Conservation (phyloP, 1,284 basidiomycete genomes). For the Lentinula novae-zelandiae region DNA sequence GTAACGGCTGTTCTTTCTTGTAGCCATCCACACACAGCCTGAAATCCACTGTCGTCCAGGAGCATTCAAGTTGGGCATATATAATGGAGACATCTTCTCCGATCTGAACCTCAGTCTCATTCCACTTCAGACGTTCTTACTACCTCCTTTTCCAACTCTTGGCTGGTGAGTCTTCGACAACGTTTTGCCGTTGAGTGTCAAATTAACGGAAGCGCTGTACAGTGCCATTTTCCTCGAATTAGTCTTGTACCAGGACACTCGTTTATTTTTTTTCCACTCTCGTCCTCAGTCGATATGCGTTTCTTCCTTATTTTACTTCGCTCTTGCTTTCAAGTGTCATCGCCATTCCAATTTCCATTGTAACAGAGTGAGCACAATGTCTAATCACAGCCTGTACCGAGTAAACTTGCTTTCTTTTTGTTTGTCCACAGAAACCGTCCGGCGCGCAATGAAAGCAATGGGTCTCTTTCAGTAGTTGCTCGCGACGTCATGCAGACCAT, state of each 20-base stretch:
- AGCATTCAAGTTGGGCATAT: background rate
- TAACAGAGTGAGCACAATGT: no score
- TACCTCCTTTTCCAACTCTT: background rate
- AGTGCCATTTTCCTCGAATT: background rate
- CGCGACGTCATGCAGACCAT: no score
- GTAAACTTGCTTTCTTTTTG: no score
- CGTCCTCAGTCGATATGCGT: background rate
- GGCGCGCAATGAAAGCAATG: no score
- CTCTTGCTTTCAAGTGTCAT: background rate
- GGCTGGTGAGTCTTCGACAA: background rate
- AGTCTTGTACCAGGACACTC: background rate
- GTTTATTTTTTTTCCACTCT: background rate
- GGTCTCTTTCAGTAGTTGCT: no score
- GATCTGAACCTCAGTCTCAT: background rate
- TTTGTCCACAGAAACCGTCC: no score
- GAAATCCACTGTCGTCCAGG: no score
- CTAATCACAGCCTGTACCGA: no score
- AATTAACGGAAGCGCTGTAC: background rate
- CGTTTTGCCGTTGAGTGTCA: background rate
- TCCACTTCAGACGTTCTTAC: background rate
- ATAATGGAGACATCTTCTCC: background rate
- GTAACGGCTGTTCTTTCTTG: background rate
- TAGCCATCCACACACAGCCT: background rate
- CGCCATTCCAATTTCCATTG: background rate
- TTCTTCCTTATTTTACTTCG: background rate